Base-by-base conservation (phyloP, 2,329 filamentous ascomycete genomes). In the Amauroascus verrucosus region DNA sequence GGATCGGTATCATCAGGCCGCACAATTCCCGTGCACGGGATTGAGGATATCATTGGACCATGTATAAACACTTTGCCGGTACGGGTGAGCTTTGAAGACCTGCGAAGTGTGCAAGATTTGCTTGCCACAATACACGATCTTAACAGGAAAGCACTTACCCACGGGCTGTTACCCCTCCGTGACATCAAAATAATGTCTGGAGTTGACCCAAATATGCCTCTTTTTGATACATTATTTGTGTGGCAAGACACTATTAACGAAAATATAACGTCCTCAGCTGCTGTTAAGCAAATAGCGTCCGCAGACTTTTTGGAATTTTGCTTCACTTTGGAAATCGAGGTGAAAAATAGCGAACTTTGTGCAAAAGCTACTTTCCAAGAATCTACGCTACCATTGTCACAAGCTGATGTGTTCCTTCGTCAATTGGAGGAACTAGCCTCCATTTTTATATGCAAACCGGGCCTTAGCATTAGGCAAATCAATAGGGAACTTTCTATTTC, bases 1-100 rank as follows among this genome's bases (percentile, higher is more conserved):
- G 90, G 90, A 0, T 84, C 82, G 1, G 86, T 95, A 3, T 85
- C 86, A 11, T 95, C 89, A 8, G 89, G 89, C 1, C 78, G 90
- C 52, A 88, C 85, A 1, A 67, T 89, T n/a, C 79, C 86, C 0
- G 65, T 95, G 1, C 64, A 75, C 3, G 79, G 77, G 0, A 80
- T 95, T 32, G 88, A 95, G 57, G 72, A 78, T 1, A 78, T 90
- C 2, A 73, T 91, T 53, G 90, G 90, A 0, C 90, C 90, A 8
- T 93, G 86, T 61, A 82, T 96, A 48, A 75, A 83, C 1, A 85
- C 86, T 0, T 68, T 93, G 6, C 90, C 90, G 1, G 71, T 88
- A 1, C 77, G 88, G n/a, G 67, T 84, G 3, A 74, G 86, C 55
- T 61, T 85, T 0, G 69, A 71, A 1, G 72, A 73, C 7, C 71